Percentiles rank a stretch among this genome's conserved stretches.
phyloP scores from a whole-genome alignment of 1,284 basidiomycete genomes.

The Ganoderma lingzhi region DNA sequence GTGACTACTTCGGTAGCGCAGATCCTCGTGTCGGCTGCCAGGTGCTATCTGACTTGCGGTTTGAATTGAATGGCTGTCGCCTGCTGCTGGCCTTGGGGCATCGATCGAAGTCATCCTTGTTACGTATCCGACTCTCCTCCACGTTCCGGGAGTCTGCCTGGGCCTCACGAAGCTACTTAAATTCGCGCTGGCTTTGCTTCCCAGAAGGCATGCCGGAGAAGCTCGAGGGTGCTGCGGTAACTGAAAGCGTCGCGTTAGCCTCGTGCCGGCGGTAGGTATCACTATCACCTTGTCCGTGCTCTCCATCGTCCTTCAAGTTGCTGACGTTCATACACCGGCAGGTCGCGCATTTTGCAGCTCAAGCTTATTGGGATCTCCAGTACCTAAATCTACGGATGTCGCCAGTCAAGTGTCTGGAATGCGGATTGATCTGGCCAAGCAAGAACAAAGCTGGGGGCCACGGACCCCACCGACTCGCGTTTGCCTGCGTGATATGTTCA shows the following conservation, averaged over 20 bases:
- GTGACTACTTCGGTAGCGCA: not conserved
- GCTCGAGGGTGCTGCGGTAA: conserved; percentile 8
- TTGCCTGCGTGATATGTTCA: not conserved
- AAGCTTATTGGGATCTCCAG: not conserved
- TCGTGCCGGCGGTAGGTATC: too few relatives aligned
- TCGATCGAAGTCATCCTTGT: not conserved
- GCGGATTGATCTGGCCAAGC: not conserved
- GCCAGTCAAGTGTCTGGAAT: not conserved
- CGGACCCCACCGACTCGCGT: not conserved
- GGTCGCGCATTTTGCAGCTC: not conserved
- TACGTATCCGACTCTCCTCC: not conserved
- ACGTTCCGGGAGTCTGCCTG: not conserved
- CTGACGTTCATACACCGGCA: not conserved
- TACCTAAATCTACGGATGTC: not conserved
- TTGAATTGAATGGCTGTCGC: not conserved
- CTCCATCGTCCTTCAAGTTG: not conserved
- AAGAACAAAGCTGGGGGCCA: not conserved
- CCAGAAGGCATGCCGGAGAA: too few relatives aligned
- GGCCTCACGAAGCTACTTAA: not conserved
- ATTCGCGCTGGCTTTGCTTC: not conserved
- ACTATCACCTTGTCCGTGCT: not conserved
- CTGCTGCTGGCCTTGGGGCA: not conserved
- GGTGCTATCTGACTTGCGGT: not conserved
- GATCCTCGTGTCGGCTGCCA: not conserved
- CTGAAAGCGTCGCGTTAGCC: too few relatives aligned